Percentiles rank a stretch among this genome's conserved stretches.
These are phyloP conservation scores for Pecoramyces ruminantium DNA, from an alignment of 192 early-diverging fungal species.

Conservation along the genomic window DNA sequence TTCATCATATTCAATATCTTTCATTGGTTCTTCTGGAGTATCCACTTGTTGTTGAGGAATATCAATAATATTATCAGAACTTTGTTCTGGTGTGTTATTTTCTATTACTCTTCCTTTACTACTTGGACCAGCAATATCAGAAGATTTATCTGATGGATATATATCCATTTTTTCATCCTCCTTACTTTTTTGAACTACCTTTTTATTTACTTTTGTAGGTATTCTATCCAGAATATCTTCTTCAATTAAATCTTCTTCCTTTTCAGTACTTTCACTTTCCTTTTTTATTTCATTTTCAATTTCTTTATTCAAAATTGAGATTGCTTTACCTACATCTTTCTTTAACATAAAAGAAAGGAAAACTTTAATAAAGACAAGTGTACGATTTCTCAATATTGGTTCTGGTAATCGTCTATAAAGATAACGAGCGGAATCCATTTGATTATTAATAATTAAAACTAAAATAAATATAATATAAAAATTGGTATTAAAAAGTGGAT, in stretches of 20 bases:
- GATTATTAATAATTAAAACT: not conserved
- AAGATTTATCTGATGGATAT: too few relatives aligned
- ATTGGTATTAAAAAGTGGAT: not conserved
- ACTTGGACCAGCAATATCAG: too few relatives aligned
- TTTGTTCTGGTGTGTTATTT: not conserved
- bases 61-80: not conserved
- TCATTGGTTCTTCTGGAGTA: not conserved
- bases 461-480: not conserved
- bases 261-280: not conserved
- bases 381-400: not conserved
- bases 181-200: too few relatives aligned
- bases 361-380: not conserved
- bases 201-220: too few relatives aligned
- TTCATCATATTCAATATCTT: not conserved
- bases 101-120: not conserved
- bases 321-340: not conserved
- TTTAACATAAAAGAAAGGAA: not conserved
- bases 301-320: not conserved
- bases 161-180: not conserved
- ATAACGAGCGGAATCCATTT: not conserved
- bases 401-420: not conserved
- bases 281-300: not conserved
- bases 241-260: not conserved
- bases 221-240: not conserved
- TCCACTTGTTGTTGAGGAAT: not conserved